Conservation (phyloP, 495 filamentous ascomycete genomes). For the Penicillium samsonianum region DNA sequence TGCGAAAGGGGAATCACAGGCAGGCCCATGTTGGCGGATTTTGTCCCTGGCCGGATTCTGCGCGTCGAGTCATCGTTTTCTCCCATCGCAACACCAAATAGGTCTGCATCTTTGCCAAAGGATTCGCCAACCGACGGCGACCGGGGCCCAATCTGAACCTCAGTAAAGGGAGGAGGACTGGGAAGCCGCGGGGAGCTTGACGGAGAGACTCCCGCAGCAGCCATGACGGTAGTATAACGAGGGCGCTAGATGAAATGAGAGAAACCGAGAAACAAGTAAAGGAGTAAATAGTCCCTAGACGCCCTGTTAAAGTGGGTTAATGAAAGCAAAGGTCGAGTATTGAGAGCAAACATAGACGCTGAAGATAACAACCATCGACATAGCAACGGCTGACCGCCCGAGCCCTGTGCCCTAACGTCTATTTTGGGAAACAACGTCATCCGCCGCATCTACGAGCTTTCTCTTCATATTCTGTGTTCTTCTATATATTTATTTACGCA, state of each 20-base stretch:
- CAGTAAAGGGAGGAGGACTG: constrained; percentile 84
- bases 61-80: constrained; percentile 68
- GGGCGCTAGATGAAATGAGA: constrained; percentile 26
- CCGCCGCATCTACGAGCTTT: constrained; percentile 11
- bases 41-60: constrained; percentile 90
- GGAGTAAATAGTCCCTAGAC: constrained; percentile 26
- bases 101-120: constrained; percentile 40
- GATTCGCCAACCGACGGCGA: constrained; percentile 68
- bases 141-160: constrained; percentile 84
- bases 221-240: constrained; percentile 36
- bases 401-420: constrained; percentile 47
- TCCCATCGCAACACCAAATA: constrained; percentile 48
- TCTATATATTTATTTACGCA: constrained; percentile 1
- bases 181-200: constrained; percentile 84
- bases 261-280: constrained; percentile 23
- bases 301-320: constrained; percentile 16
- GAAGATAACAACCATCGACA: constrained; percentile 22
- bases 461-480: not conserved
- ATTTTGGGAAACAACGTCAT: constrained; percentile 42
- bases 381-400: constrained; percentile 31
- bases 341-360: constrained; percentile 17
- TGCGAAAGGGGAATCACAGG: constrained; percentile 82
- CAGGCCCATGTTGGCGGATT: constrained; percentile 88
- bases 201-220: constrained; percentile 60
- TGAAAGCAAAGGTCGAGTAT: constrained; percentile 18